Conservation (phyloP, 129 eudicot species). For the Flaveria robusta region DNA sequence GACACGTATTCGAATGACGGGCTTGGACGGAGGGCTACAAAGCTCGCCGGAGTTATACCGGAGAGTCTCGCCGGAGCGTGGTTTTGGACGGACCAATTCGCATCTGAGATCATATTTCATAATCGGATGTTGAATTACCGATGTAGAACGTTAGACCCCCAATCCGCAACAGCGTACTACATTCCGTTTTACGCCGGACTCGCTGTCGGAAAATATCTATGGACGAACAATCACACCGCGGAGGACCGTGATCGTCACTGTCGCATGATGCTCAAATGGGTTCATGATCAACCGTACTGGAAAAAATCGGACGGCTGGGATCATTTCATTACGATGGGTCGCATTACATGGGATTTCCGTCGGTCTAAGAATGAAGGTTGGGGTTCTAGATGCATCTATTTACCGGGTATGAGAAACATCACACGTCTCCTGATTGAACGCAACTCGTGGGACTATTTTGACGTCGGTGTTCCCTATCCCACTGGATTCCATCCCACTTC, state of each 20-base stretch:
- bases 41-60: conserved; percentile 52
- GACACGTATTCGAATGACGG: conserved; percentile 66
- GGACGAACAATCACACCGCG: conserved; percentile 44
- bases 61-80: conserved; percentile 48
- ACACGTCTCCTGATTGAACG: conserved; percentile 80
- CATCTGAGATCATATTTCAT: conserved; percentile 74
- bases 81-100: conserved; percentile 91
- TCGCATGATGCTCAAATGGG: conserved; percentile 62
- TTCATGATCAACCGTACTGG: conserved; percentile 45
- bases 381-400: conserved; percentile 81
- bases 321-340: conserved; percentile 57
- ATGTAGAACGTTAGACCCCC: conserved; percentile 65
- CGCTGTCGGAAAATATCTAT: conserved; percentile 74
- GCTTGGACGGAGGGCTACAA: conserved; percentile 51
- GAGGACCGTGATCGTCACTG: conserved; percentile 71
- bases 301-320: conserved; percentile 8
- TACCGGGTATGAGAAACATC: conserved; percentile 75
- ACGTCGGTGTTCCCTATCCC: conserved; percentile 93
- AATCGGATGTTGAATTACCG: conserved; percentile 60
- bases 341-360: conserved; percentile 96
- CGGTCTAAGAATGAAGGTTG: conserved; percentile 60
- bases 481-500: conserved; percentile 93
- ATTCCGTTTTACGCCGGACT: conserved; percentile 92
- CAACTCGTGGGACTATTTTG: conserved; percentile 94
- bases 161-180: conserved; percentile 73